These are phyloP conservation scores for Macrolepiota dolichaula DNA, from an alignment of 768 basidiomycete genomes.

Conservation along the genomic window DNA sequence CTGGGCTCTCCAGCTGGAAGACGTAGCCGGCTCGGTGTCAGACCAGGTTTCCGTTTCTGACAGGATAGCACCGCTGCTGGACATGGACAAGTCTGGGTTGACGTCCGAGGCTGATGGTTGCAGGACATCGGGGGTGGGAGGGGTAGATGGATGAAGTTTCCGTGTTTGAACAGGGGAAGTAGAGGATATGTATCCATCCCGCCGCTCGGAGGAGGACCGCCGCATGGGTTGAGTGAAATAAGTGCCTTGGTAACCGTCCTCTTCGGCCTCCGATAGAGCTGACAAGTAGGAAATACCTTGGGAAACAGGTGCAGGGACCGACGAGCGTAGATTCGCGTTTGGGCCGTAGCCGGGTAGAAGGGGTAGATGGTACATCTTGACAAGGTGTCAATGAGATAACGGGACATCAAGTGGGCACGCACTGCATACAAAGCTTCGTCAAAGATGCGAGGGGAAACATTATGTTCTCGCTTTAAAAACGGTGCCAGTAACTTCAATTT, in stretches of 20 bases:
- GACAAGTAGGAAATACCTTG: conserved; percentile 54
- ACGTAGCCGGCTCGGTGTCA: neutral
- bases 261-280: conserved; percentile 83
- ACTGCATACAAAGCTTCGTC: conserved; percentile 95
- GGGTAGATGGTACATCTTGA: conserved; percentile 87
- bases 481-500: conserved; percentile 80
- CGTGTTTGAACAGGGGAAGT: conserved; percentile 39
- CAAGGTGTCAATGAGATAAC: conserved; percentile 6
- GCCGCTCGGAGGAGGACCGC: conserved; percentile 28
- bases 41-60: conserved; percentile 6
- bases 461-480: conserved; percentile 92
- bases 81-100: neutral
- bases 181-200: conserved; percentile 66
- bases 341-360: conserved; percentile 89
- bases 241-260: conserved; percentile 82
- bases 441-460: conserved; percentile 80
- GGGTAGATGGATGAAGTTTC: conserved; percentile 13
- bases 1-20: neutral
- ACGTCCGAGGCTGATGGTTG: neutral
- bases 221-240: conserved; percentile 56
- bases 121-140: neutral
- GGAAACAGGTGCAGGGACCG: conserved; percentile 51
- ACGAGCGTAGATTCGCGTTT: conserved; percentile 82
- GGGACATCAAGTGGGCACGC: conserved; percentile 29
- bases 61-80: neutral